Percentiles rank a stretch among this genome's conserved stretches.
Evolutionary conservation across 805 yeast species (phyloP).

Genomic region (Candida morakotiae): DNA sequence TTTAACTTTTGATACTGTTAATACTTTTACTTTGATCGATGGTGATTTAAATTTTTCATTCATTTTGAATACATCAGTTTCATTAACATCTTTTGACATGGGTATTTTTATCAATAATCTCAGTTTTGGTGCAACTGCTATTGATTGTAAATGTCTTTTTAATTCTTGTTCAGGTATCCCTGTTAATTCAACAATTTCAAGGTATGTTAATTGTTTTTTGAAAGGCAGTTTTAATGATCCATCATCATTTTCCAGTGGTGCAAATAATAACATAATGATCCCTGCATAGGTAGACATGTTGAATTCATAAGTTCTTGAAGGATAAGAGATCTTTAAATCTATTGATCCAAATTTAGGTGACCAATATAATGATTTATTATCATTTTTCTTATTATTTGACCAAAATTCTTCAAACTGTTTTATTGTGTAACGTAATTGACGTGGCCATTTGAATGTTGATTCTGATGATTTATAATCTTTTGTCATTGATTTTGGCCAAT

Average conservation of each 20-base stretch:
- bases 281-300: conserved; percentile 80
- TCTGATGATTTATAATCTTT: conserved; percentile 31
- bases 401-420: conserved; percentile 38
- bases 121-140: conserved; percentile 79
- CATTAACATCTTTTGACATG: conserved; percentile 64
- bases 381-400: conserved; percentile 35
- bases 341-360: conserved; percentile 79
- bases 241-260: conserved; percentile 29
- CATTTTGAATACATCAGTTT: conserved; percentile 59
- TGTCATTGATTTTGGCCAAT: conserved; percentile 46
- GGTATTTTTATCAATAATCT: conserved; percentile 74
- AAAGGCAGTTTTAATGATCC: conserved; percentile 35
- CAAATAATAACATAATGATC: conserved; percentile 70
- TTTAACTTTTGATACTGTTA: conserved; percentile 47
- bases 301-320: conserved; percentile 68
- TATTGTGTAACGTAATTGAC: conserved; percentile 32
- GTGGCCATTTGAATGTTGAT: conserved; percentile 34
- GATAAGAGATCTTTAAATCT: conserved; percentile 70
- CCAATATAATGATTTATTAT: conserved; percentile 55
- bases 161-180: conserved; percentile 72
- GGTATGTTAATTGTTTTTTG: conserved; percentile 51
- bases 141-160: conserved; percentile 72
- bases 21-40: conserved; percentile 65
- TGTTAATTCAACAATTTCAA: conserved; percentile 62
- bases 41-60: conserved; percentile 69